Percentiles rank a stretch among this genome's conserved stretches.
Conservation (phyloP, 139 green algal genomes). For the Chlorella sorokiniana region DNA sequence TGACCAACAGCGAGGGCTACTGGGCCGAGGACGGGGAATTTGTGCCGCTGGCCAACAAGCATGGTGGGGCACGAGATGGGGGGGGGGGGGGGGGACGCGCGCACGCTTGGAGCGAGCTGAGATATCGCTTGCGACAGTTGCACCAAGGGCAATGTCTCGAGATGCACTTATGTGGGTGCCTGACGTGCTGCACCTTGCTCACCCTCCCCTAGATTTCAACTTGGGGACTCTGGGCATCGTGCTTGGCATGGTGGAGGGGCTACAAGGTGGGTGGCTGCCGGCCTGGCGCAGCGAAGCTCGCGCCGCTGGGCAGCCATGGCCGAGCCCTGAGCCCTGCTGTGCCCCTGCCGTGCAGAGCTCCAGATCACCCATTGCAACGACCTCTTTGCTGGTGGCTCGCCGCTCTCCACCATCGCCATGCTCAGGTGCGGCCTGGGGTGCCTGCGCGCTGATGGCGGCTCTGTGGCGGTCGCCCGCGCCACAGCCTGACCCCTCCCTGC, state of each 20-base stretch:
- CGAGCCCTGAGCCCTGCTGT: not conserved
- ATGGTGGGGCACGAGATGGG: not conserved
- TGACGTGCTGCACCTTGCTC: not conserved
- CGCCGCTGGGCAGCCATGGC: no score
- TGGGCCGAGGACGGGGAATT: conserved; percentile 61
- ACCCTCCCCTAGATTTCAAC: conserved; percentile 56
- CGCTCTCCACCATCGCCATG: conserved; percentile 37
- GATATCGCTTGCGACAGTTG: no score
- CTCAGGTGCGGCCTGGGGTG: not conserved
- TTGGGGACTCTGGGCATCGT: conserved; percentile 55
- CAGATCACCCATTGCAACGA: conserved; percentile 64
- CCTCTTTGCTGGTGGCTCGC: conserved; percentile 40
- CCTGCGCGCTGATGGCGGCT: not conserved
- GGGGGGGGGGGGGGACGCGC: not conserved
- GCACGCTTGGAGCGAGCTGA: not conserved
- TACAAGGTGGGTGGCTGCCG: conserved; percentile 41
- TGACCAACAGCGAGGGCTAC: conserved; percentile 63
- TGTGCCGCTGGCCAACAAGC: conserved; percentile 55
- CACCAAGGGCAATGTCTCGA: no score
- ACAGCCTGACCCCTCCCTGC: not conserved
- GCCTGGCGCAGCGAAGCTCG: no score
- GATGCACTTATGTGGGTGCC: not conserved
- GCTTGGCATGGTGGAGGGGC: conserved; percentile 48
- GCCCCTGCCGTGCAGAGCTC: conserved; percentile 28
- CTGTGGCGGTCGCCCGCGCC: not conserved